Base-by-base conservation (phyloP, 2,329 filamentous ascomycete genomes). In the Dissoconium aciculare region DNA sequence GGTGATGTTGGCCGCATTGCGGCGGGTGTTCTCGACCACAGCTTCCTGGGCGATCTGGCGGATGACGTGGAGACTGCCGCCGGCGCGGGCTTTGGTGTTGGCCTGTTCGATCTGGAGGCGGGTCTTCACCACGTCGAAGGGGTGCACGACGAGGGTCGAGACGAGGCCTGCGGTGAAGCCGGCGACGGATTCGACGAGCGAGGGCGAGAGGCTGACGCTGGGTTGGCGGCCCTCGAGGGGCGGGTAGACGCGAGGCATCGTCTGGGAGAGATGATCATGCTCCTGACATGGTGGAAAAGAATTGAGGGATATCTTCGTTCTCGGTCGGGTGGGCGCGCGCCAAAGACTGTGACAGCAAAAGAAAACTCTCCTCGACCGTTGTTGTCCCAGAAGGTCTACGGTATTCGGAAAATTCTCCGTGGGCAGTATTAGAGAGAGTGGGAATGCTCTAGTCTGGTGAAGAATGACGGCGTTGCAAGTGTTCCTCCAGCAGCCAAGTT, bases 121-220 rank as follows among this genome's bases (percentile, higher is more conserved):
- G 38, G 87, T 95, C 66, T 98, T 98, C 53, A 95, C 75, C 41
- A 98, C 75, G 59, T 98, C 89, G 37, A 98, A 72, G 17, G 89
- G 89, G 53, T 95, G 87, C 31, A 89, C 78, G 34, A 74, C 76
- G 28, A 95, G 66, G 14, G 89, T 95, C 31, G 85, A 79, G 45
- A 84, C 69, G 34, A 83, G 69, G 38, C 89, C 89, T 36, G 89
- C 89, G 41, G 78, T 79, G 56, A 98, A 78, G 46, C 89, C 89
- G 38, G 89, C 83, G 54, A 85, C 66, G 50, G 78, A 78, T 68
- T 95, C 89, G 57, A 94, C 71, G 51, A 80, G 57, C 46, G 79
- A 82, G 58, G 80, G 73, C 50, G 78, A 77, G 52, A 78, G 63
- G 58, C 67, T 71, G 54, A 69, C 56, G 40, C 56, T 53, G 34